Evolutionary conservation across 768 basidiomycete genomes (phyloP), one percentile per base, ranked within the genome.

Genomic region (Lepiota brunneoincarnata): DNA sequence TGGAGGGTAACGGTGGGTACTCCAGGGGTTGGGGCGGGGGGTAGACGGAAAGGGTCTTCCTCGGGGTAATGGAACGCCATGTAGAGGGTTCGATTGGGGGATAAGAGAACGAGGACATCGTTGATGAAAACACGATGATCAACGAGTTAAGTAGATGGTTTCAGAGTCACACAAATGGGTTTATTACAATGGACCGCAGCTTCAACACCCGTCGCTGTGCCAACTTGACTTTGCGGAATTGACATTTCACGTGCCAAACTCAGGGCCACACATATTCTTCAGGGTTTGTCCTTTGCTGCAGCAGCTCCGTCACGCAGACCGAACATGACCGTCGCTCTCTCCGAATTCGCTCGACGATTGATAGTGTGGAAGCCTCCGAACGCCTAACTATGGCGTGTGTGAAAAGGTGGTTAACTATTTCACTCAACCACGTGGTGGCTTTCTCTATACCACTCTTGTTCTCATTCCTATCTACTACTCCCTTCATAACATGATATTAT

Each of bases 1-100:
- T 66, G 10, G 72, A 72, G 11, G 79, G 81, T 5, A 77, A 64
- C 0, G 65, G n/a, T 17, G 78, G 77, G 37, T 47, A 55, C 28
- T 44, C 49, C 4, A 72, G 56, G 24, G 72, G 67, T 53, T 67
- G 66, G 1, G 73, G 66, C 45, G 73, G 73, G 6, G 76, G 76
- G 54, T 70, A 74, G 6, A 75, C 58, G 0, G 75, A 71, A 15
- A 69, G 55, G 0, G 60, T 43, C 9, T 60, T 56, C 66, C 71
- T 69, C 3, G 64, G 53, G n/a, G 14, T 38, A 18, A 55, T 48
- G 7, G 45, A 40, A 10, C 40, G 37, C 53, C 35, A 57, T 45
- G 17, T 48, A 47, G 39, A 54, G 36, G n/a, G n/a, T n/a, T 51
- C 31, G 47, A 44, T 56, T 58, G 23, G 52, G 23, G 51, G 57